phyloP scores from a whole-genome alignment of 306 rosid species.

The Inga oerstediana region DNA sequence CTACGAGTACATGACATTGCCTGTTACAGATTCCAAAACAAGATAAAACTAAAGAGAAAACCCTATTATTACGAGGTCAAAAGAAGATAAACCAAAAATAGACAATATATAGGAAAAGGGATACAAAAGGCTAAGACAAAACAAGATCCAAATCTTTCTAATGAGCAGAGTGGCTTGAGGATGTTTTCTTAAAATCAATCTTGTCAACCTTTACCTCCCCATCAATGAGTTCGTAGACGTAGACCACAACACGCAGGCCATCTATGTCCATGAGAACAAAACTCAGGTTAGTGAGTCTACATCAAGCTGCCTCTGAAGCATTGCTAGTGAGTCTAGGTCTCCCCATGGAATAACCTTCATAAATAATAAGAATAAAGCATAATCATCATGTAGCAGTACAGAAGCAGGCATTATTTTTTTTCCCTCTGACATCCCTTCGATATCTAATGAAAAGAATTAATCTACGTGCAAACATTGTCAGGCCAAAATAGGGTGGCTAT shows the following conservation, averaged over 20 bases:
- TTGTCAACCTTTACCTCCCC: conserved; percentile 99
- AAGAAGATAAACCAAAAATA: no score
- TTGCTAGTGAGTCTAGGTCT: conserved; percentile 95
- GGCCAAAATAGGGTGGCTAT: neutral
- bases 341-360: conserved; percentile 99
- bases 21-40: no score
- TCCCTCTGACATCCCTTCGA: neutral
- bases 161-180: conserved; percentile 67
- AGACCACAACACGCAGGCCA: conserved; percentile 97
- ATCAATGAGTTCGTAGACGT: conserved; percentile 93
- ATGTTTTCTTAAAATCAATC: conserved; percentile 96
- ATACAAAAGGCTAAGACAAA: no score
- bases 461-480: neutral
- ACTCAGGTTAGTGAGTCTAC: conserved; percentile 96
- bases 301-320: conserved; percentile 98
- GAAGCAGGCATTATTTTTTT: neutral
- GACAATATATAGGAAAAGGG: no score
- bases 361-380: conserved; percentile 26
- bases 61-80: no score
- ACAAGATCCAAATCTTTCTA: no score
- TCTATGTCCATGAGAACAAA: conserved; percentile 98
- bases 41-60: no score
- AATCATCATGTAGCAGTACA: conserved; percentile 9
- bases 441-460: neutral
- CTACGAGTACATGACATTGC: no score